These are phyloP conservation scores for Blastobotrys aristatus DNA, from an alignment of 1,139 yeast genomes.

Conservation along the genomic window DNA sequence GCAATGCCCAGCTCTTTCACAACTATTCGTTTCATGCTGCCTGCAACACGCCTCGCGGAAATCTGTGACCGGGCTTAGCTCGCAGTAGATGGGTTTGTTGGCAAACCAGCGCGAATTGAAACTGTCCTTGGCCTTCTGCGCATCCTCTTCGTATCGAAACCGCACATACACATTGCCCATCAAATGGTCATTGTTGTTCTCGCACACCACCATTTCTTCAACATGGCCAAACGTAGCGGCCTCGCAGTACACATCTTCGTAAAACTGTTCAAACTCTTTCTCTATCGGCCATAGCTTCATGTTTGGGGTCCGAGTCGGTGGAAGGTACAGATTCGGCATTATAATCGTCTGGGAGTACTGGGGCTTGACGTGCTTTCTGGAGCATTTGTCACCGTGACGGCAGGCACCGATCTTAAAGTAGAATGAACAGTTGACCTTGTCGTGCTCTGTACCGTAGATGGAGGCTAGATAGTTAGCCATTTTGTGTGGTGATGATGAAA, in stretches of 20 bases:
- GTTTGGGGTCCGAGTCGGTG: slow-evolving; percentile 34
- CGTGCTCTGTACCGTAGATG: slow-evolving; percentile 41
- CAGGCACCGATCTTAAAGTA: slow-evolving; percentile 88
- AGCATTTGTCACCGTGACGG: slow-evolving; percentile 87
- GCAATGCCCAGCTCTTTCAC: slow-evolving; percentile 77
- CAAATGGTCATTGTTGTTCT: slow-evolving; percentile 73
- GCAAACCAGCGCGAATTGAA: slow-evolving; percentile 81
- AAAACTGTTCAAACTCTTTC: slow-evolving; percentile 59
- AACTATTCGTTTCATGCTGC: slow-evolving; percentile 57
- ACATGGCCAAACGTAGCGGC: slow-evolving; percentile 58
- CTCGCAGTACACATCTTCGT: slow-evolving; percentile 68
- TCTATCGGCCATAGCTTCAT: slow-evolving; percentile 36
- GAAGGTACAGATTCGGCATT: slow-evolving; percentile 63
- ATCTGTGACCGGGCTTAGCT: slow-evolving; percentile 68
- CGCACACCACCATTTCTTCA: slow-evolving; percentile 67
- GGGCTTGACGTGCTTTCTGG: slow-evolving; percentile 71
- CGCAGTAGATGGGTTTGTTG: slow-evolving; percentile 74
- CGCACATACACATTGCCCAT: slow-evolving; percentile 80
- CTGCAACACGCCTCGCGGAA: slow-evolving; percentile 72
- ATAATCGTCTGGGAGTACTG: slow-evolving; percentile 60
- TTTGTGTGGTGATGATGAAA: slow-evolving; percentile 2
- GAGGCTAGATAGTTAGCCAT: slow-evolving; percentile 38
- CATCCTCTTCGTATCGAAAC: slow-evolving; percentile 52
- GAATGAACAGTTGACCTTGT: slow-evolving; percentile 48
- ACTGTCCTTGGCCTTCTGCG: slow-evolving; percentile 53